Conservation (phyloP, 164 flowering plant species). For the Paratinospora sagittata region DNA sequence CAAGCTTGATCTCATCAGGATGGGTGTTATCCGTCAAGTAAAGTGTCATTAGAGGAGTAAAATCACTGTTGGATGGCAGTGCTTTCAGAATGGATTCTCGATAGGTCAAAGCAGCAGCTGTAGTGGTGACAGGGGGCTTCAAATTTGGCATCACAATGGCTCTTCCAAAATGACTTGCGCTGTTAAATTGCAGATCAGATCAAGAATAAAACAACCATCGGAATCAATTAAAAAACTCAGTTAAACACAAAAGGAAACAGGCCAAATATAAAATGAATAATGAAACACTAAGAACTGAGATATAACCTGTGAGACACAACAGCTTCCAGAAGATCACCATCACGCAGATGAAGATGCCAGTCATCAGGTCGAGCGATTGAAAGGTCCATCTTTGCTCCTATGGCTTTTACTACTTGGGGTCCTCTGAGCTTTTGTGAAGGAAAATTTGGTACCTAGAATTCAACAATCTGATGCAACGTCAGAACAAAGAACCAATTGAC, state of each 20-base stretch:
- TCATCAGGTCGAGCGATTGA: slow-evolving; percentile 79
- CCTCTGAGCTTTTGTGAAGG: slow-evolving; percentile 21
- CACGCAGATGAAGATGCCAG: slow-evolving; percentile 99
- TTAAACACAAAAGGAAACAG: background rate
- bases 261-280: background rate
- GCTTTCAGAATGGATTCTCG: slow-evolving; percentile 75
- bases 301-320: slow-evolving; percentile 74
- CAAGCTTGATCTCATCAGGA: slow-evolving; percentile 84
- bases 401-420: slow-evolving; percentile 19
- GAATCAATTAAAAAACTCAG: background rate
- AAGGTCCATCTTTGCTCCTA: slow-evolving; percentile 56
- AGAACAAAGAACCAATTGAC: background rate
- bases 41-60: slow-evolving; percentile 91
- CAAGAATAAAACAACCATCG: slow-evolving; percentile 2
- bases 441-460: slow-evolving; percentile 15
- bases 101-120: slow-evolving; percentile 81
- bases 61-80: slow-evolving; percentile 49
- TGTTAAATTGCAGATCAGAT: slow-evolving; percentile 21
- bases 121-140: slow-evolving; percentile 83
- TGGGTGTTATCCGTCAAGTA: slow-evolving; percentile 85
- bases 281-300: background rate
- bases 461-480: slow-evolving; percentile 4
- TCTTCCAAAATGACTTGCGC: slow-evolving; percentile 75
- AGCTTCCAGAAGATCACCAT: slow-evolving; percentile 72
- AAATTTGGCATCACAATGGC: slow-evolving; percentile 94